Evolutionary conservation across 345 rosid genomes (phyloP), one percentile per base, ranked within the genome.

Genomic region (Clarkia xantiana): DNA sequence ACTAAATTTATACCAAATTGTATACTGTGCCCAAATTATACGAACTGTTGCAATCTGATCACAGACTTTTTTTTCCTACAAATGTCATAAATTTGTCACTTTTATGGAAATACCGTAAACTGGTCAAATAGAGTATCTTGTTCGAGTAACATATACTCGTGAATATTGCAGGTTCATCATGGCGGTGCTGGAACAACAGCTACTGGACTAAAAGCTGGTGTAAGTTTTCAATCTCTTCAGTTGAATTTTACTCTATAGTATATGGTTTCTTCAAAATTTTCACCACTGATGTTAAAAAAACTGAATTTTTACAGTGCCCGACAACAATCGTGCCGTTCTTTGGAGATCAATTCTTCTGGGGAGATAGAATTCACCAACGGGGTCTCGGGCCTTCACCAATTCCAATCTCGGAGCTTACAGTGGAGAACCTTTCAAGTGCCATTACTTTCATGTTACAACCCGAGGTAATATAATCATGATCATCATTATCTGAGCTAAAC

Each of bases 101-200:
- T 22, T 22, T 22, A 22, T 5, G 5, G 25, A 22, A 22, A 22
- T 5, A 5, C 25, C 25, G 25, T 22, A 22, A 22, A 2, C 5
- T 22, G 25, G 25, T 22, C 25, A 22, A 22, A 22, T 5, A 22
- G 5, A 22, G 25, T 22, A 2, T 22, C 25, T 22, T 22, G 25
- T 22, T 22, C 25, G 2, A 22, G 25, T 22, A 22, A 22, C 25
- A 22, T 22, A 22, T 29, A 29, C 36, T 29, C 36, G 0, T 29
- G 36, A 29, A 46, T 45, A 59, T 22, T 65, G 49, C 72, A 91
- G 98, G 87, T 91, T 65, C 98, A 91, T 69, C 98, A 91, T 42
- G 98, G 96, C 9, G 98, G 98, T 52, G 98, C 98, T 39, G 98
- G 98, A 64, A 91, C 98, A 38, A 86, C 98, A 4, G 98, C 98